Evolutionary conservation across 805 yeast genomes (phyloP), one percentile per base, ranked within the genome.

Genomic region (Teunomyces atbi): DNA sequence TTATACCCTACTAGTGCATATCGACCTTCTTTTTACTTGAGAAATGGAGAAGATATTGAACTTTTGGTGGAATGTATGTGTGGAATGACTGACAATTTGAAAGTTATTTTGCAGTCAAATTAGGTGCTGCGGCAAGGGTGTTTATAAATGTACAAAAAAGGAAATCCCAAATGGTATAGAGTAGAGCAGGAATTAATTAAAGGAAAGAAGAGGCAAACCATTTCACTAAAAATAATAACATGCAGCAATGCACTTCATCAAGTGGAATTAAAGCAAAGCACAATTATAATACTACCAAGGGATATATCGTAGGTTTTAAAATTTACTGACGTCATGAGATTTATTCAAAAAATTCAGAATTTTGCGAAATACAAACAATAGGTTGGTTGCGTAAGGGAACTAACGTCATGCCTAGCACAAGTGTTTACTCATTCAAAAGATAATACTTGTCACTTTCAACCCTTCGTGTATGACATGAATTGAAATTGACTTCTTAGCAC

Each of bases 1-100:
- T 38, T 70, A 6, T 71, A 69, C 42, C 45, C 40, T 19, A 50
- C 51, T 12, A 49, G 55, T 35, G 49, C 47, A 15, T 42, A 49
- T 43, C 56, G 54, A 29, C 72, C 73, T 4, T 65, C 66, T 41
- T 52, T 46, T 32, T 68, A 66, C 44, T 52, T 65, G 23, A 53
- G 57, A 21, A 53, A 57, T 41, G 33, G 47, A 19, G 53, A 45
- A 7, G 49, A 50, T 6, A 33, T 58, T 20, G 49, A 46, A 15
- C 49, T 53, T 8, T 50, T 66, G 12, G 45, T 53, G 35, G 47
- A 46, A 15, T 66, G 71, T 47, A 56, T 66, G 20, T 55, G 59
- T 15, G 66, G 62, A 6, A 65, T 66, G 66, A 8, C 13, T 36
- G 39, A 36, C 15, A 36, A n/a, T 36, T 36, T 36, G 18, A 20